phyloP scores from a whole-genome alignment of 768 basidiomycete species.

The Chalciporus sphaerocephalus region DNA sequence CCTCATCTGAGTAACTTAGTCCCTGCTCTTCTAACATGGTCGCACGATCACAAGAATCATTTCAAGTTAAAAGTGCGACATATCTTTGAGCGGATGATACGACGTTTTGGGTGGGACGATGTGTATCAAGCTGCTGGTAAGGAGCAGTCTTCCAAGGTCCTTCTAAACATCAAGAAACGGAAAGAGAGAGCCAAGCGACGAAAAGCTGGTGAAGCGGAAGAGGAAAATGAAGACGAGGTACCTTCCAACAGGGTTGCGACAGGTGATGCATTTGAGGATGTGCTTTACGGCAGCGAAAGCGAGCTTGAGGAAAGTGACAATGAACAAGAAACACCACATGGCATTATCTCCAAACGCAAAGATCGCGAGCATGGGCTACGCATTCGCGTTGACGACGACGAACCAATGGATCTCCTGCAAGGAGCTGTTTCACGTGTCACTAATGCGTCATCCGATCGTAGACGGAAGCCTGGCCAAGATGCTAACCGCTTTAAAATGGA shows the following conservation, averaged over 20 bases:
- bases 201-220: constrained; percentile 59
- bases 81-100: constrained; percentile 92
- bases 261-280: constrained; percentile 94
- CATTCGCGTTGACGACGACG: constrained; percentile 82
- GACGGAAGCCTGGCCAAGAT: constrained; percentile 81
- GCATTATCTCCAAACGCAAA: constrained; percentile 35
- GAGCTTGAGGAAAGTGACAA: constrained; percentile 74
- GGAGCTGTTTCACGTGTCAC: constrained; percentile 69
- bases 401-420: constrained; percentile 91
- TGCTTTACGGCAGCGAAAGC: constrained; percentile 94
- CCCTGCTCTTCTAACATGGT: constrained; percentile 83
- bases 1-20: constrained; percentile 77
- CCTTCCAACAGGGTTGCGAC: constrained; percentile 47
- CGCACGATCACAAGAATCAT: constrained; percentile 97
- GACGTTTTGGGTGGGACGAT: constrained; percentile 85
- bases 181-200: constrained; percentile 92
- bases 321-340: constrained; percentile 37
- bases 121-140: constrained; percentile 71
- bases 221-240: constrained; percentile 54
- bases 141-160: constrained; percentile 81
- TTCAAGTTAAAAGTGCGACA: constrained; percentile 97
- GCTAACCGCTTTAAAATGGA: constrained; percentile 85
- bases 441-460: constrained; percentile 54
- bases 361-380: constrained; percentile 49
- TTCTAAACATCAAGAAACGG: constrained; percentile 91